phyloP scores from a whole-genome alignment of 208 protist genomes.

The Leishmania tarentolae region DNA sequence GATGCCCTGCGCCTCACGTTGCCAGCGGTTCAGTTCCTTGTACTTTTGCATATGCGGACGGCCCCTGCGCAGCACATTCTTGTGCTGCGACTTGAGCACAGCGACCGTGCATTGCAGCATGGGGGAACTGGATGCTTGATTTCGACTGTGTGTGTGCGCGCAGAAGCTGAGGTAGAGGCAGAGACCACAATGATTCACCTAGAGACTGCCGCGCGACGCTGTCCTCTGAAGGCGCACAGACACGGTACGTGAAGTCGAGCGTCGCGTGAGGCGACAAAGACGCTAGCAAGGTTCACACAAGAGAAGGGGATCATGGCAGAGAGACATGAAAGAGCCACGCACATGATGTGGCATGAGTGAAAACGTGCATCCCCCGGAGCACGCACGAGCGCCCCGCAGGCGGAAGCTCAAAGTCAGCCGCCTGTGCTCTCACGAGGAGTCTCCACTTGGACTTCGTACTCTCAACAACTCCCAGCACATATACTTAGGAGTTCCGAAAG shows the following conservation, averaged over 20 bases:
- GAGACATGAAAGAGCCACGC: neutral
- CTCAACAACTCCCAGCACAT: neutral
- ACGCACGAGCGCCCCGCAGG: neutral
- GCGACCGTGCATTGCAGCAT: constrained; percentile 46
- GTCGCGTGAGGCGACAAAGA: neutral
- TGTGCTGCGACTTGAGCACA: constrained; percentile 75
- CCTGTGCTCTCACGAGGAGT: neutral
- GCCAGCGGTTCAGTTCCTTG: constrained; percentile 88
- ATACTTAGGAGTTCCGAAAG: neutral
- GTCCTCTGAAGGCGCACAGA: neutral
- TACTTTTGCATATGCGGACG: constrained; percentile 90
- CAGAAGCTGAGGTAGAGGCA: neutral
- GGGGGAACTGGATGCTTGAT: neutral
- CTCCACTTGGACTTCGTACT: neutral
- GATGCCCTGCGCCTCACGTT: constrained; percentile 90
- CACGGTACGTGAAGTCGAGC: neutral
- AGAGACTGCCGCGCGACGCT: neutral
- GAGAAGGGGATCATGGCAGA: neutral
- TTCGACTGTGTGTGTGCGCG: too few relatives aligned
- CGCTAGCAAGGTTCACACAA: neutral
- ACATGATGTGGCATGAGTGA: neutral
- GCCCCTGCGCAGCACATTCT: constrained; percentile 77
- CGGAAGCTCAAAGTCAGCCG: neutral
- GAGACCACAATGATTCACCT: neutral
- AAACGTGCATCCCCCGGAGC: neutral